phyloP scores from a whole-genome alignment of 2,329 filamentous ascomycete genomes.

The Chrysoporthe deuterocubensis region DNA sequence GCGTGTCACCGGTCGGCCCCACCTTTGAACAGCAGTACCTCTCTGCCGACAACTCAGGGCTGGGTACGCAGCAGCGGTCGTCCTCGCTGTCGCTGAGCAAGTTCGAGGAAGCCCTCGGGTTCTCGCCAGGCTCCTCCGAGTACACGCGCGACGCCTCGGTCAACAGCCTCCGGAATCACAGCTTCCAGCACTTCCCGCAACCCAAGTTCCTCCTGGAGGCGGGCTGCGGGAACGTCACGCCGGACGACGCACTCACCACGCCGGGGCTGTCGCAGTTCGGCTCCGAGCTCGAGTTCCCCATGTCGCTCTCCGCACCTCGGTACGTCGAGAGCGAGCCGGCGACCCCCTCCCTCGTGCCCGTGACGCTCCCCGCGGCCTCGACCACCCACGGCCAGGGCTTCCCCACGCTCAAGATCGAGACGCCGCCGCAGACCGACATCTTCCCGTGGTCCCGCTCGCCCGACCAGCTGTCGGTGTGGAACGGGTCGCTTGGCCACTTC shows the following conservation, averaged over 20 bases:
- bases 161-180: constrained; percentile 13
- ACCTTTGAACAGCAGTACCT: constrained; percentile 26
- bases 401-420: constrained; percentile 54
- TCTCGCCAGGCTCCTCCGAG: constrained; percentile 45
- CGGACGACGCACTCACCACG: constrained; percentile 55
- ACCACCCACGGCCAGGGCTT: constrained; percentile 36
- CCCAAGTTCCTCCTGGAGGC: constrained; percentile 37
- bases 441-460: constrained; percentile 36
- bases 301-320: constrained; percentile 45
- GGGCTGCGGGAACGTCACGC: constrained; percentile 39
- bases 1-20: constrained; percentile 19
- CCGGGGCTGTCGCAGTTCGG: constrained; percentile 51
- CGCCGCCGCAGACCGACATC: constrained; percentile 48
- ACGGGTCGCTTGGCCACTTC: constrained; percentile 21
- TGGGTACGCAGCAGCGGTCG: constrained; percentile 37
- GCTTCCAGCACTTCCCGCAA: constrained; percentile 32
- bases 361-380: constrained; percentile 48
- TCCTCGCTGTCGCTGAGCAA: constrained; percentile 31
- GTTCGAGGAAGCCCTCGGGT: constrained; percentile 43
- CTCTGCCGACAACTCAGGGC: constrained; percentile 35
- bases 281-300: constrained; percentile 50
- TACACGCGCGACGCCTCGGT: constrained; percentile 40
- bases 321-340: constrained; percentile 56
- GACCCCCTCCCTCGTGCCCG: constrained; percentile 51
- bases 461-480: constrained; percentile 25